Evolutionary conservation across 768 basidiomycete species (phyloP), one percentile per base, ranked within the genome.

Genomic region (Coprinellus aureogranulatus): DNA sequence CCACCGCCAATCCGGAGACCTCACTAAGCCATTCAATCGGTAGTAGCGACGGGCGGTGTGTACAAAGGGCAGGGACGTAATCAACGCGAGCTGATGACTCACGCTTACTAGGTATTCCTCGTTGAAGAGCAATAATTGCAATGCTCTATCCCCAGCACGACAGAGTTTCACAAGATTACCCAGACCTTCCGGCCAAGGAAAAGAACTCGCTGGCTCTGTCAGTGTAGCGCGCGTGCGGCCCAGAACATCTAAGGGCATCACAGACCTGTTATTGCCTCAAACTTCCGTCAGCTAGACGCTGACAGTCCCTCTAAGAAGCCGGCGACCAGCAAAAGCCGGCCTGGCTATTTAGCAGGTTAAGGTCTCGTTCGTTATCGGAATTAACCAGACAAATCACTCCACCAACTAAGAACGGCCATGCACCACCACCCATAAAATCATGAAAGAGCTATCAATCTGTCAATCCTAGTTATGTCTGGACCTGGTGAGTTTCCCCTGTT

Each of bases 311-410:
- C 85, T 88, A 88, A 89, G 86, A 90, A 88, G 86, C 81, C 82
- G 66, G 75, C 79, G 81, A 81, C 84, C 84, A 85, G 81, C 86
- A 62, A 79, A 82, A 83, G 85, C 79, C 82, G 73, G 80, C 81
- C 84, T 78, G 86, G 80, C 88, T 90, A 90, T 89, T 90, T 88
- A 89, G 89, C 87, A 89, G 86, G 86, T 86, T 85, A 87, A 88
- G 86, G 89, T 90, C 88, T 90, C 87, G 83, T 88, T 90, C 85
- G 84, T 89, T 89, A 90, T 90, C 88, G 84, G 87, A 90, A 90
- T 90, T 89, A 90, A 90, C 88, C 89, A 90, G 90, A 91, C 89
- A 90, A 90, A 90, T 90, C 89, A 89, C 88, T 90, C 87, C 88
- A 77, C 84, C 82, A 88, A 88, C 86, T 87, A 88, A 87, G 86